Percentiles rank a stretch among this genome's conserved stretches.
These are phyloP conservation scores for Aspergillus pseudotamarii DNA, from an alignment of 2,329 filamentous ascomycete species.

Conservation along the genomic window DNA sequence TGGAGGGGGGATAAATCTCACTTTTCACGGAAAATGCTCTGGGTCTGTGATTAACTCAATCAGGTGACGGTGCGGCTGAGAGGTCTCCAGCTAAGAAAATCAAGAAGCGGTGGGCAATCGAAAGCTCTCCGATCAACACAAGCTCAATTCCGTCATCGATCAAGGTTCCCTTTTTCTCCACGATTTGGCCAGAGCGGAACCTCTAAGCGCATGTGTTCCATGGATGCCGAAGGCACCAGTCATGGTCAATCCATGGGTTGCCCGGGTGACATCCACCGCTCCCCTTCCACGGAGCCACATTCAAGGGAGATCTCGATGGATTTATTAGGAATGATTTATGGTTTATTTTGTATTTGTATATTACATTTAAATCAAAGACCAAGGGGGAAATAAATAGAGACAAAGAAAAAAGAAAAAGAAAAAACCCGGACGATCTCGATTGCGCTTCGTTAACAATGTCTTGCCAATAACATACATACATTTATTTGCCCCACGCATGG, in stretches of 20 bases:
- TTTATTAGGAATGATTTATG: neutral
- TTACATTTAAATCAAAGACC: neutral
- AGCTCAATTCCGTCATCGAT: conserved; percentile 9
- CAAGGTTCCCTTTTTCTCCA: conserved; percentile 3
- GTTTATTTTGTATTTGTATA: neutral
- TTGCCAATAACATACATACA: neutral
- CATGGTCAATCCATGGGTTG: conserved; percentile 11
- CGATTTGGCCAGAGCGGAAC: conserved; percentile 7
- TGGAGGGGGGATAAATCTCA: neutral
- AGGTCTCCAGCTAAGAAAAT: neutral
- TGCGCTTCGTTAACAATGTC: neutral
- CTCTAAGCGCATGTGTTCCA: conserved; percentile 9
- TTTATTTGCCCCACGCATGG: neutral
- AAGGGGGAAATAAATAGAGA: neutral
- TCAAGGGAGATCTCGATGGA: neutral
- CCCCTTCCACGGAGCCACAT: neutral
- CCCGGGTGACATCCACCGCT: conserved; percentile 18
- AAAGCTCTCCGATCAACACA: neutral
- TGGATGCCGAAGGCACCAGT: conserved; percentile 10
- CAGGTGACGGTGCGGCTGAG: conserved; percentile 2
- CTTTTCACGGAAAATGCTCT: neutral
- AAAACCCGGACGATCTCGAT: neutral
- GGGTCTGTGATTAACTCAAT: neutral
- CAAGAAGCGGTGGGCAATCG: conserved; percentile 1
- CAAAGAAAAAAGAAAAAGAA: neutral